Conservation (phyloP, 129 eudicot genomes). For the Gnaphalium uliginosum region DNA sequence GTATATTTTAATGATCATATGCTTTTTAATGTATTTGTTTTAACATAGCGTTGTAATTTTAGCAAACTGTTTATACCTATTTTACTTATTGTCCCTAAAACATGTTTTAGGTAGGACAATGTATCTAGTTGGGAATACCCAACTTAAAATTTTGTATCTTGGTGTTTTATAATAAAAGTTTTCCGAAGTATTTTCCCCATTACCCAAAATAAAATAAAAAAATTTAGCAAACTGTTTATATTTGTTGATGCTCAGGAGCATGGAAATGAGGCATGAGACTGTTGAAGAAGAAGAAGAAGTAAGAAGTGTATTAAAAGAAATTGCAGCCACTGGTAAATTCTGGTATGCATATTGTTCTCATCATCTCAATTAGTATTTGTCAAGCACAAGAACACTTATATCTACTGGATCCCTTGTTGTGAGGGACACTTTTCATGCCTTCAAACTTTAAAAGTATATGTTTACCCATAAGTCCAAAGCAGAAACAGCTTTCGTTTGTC, state of each 20-base stretch:
- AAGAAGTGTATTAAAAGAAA: constrained; percentile 49
- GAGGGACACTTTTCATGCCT: no score
- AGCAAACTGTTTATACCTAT: not conserved
- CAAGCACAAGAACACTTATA: no score
- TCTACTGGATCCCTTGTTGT: no score
- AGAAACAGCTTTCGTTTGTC: not conserved
- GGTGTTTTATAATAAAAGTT: no score
- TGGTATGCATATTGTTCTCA: constrained; percentile 50
- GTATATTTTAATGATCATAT: not conserved
- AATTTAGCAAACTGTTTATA: not conserved
- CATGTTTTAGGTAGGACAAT: no score
- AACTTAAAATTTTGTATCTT: no score
- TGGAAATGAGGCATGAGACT: constrained; percentile 44
- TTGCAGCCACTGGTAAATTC: constrained; percentile 82
- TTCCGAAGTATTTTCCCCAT: no score
- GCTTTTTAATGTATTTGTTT: not conserved
- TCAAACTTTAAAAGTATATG: no score
- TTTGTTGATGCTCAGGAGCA: constrained; percentile 34
- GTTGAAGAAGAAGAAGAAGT: constrained; percentile 62
- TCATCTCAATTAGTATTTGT: not conserved
- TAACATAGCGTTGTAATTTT: constrained; percentile 4
- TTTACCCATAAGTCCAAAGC: not conserved
- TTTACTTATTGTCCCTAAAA: no score
- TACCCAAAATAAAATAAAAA: no score
- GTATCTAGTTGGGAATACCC: no score